Conservation (phyloP, 2,329 filamentous ascomycete genomes). For the Colletotrichum agaves region DNA sequence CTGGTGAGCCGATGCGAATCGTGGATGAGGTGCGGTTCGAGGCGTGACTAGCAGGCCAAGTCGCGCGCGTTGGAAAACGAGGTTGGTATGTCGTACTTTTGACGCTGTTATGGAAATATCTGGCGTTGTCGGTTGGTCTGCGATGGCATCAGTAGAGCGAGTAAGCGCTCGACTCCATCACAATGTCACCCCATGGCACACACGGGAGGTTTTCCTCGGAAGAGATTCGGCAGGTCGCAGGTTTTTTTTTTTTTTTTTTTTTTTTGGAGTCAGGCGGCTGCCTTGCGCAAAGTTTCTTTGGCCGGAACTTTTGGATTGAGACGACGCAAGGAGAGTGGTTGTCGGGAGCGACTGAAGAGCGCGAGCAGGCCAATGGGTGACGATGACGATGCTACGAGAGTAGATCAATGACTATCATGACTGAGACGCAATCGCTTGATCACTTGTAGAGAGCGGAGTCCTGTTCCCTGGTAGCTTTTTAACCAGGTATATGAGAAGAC, state of each 20-base stretch:
- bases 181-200: conserved; percentile 18
- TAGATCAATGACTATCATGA: conserved; percentile 37
- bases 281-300: conserved; percentile 2
- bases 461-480: neutral
- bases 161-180: conserved; percentile 7
- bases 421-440: conserved; percentile 33
- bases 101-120: conserved; percentile 11
- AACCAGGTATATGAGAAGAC: neutral
- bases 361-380: conserved; percentile 31
- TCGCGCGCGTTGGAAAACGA: neutral
- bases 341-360: conserved; percentile 13
- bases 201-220: conserved; percentile 5
- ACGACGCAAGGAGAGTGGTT: neutral
- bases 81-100: conserved; percentile 11
- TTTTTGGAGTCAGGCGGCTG: conserved; percentile 4
- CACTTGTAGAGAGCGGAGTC: neutral
- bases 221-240: conserved; percentile 6
- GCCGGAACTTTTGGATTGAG: neutral
- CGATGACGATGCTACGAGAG: conserved; percentile 33
- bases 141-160: conserved; percentile 31
- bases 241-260: neutral
- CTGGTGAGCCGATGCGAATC: neutral
- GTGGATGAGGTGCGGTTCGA: neutral
- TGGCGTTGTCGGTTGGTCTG: conserved; percentile 33
- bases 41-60: neutral